Evolutionary conservation across 495 filamentous ascomycete species (phyloP), one percentile per base, ranked within the genome.

Genomic region (Aspergillus campestris): DNA sequence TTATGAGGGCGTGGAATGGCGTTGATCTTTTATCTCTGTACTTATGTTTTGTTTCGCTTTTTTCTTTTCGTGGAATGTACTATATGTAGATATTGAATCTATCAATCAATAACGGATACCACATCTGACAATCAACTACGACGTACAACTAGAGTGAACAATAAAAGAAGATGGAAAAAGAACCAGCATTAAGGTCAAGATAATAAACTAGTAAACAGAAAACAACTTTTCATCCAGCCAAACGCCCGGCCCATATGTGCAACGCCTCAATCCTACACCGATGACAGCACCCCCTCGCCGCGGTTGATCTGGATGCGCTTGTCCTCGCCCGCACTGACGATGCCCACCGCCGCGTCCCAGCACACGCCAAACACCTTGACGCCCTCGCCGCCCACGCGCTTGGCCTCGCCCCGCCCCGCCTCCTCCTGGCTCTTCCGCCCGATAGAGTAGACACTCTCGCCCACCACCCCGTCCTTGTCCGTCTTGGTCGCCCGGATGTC

Each of bases 281-380:
- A 62, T 47, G 65, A 67, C 51, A 73, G 40, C 30, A 73, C 65
- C 34, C 69, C 69, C 45, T 74, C 66, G 24, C 83, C 83, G 41
- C 75, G 70, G 68, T 98, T 94, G 47, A 97, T 80, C 70, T 97
- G 94, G 51, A 97, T 82, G 69, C 76, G 78, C 69, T 86, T 89
- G 62, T 98, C 92, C 76, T 95, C 89, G 9, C 89, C 87, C 6
- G 71, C 89, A 62, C 86, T 94, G 15, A 96, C 83, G 62, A 98
- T 95, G 7, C 92, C 92, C 34, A 94, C 73, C 13, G 73, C 71
- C 52, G 67, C 66, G 67, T 95, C 87, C 92, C 92, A 98, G 53
- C 72, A 79, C 6, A 97, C 87, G 12, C 81, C 78, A 70, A 97
- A 94, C 36, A 98, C 89, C 75, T 94, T 94, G 38, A 81, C 78